phyloP scores from a whole-genome alignment of 305 asterid species.

The Euphrasia arctica region DNA sequence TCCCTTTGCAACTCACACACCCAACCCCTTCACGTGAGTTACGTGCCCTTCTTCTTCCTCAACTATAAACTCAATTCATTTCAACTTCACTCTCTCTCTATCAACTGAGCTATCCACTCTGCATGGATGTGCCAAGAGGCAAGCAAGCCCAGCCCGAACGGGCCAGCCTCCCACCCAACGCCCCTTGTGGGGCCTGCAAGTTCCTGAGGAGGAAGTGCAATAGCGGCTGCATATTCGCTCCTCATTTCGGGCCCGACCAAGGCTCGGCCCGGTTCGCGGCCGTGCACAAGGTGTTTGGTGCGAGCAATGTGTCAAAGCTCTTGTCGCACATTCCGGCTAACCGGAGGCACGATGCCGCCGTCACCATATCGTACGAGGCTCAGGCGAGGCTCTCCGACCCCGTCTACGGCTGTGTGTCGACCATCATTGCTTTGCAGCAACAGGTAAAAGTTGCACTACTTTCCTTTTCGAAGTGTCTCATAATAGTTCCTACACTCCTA shows the following conservation, averaged over 20 bases:
- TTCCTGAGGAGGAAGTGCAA: slow-evolving; percentile 89
- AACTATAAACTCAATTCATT: slow-evolving; percentile 37
- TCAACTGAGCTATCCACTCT: neutral
- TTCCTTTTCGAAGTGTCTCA: no score
- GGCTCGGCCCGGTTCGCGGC: slow-evolving; percentile 92
- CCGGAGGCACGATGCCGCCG: slow-evolving; percentile 75
- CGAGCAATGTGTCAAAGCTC: slow-evolving; percentile 85
- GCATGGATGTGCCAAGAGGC: slow-evolving; percentile 51
- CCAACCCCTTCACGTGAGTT: slow-evolving; percentile 63
- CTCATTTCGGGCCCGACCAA: slow-evolving; percentile 77
- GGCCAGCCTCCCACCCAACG: slow-evolving; percentile 17
- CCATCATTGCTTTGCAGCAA: slow-evolving; percentile 76
- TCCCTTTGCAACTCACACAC: slow-evolving; percentile 57
- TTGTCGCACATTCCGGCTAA: slow-evolving; percentile 58
- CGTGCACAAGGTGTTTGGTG: slow-evolving; percentile 91
- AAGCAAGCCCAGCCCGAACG: slow-evolving; percentile 28
- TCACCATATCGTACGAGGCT: slow-evolving; percentile 89
- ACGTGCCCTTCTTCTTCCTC: slow-evolving; percentile 45
- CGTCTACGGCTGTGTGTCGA: slow-evolving; percentile 85
- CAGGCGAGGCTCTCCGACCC: slow-evolving; percentile 92
- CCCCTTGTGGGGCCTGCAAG: slow-evolving; percentile 94
- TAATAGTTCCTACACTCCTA: no score
- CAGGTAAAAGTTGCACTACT: slow-evolving; percentile 41
- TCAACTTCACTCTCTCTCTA: neutral
- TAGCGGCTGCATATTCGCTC: slow-evolving; percentile 76